Percentiles rank a stretch among this genome's conserved stretches.
Evolutionary conservation across 768 basidiomycete species (phyloP).

Genomic region (Boletus pseudopeckii): DNA sequence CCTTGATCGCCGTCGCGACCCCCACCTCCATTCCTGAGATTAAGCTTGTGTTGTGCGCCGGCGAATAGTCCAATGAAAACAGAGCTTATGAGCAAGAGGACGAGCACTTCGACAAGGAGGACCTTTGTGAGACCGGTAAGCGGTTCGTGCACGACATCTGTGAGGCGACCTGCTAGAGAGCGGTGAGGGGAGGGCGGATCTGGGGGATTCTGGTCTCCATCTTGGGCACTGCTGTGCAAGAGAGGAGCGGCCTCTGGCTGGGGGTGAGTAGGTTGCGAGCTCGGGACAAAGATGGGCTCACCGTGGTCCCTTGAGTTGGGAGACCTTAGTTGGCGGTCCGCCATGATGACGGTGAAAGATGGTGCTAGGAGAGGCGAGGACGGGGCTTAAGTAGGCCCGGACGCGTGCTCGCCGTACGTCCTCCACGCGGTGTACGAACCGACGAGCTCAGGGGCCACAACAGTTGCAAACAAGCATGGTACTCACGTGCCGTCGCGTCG

Average conservation of each 20-base stretch:
- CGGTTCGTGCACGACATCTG: slow-evolving; percentile 64
- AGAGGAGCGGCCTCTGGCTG: slow-evolving; percentile 62
- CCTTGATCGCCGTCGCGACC: slow-evolving; percentile 25
- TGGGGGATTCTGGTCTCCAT: slow-evolving; percentile 34
- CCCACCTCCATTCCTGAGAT: slow-evolving; percentile 40
- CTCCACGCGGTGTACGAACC: slow-evolving; percentile 24
- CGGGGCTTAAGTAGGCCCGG: slow-evolving; percentile 27
- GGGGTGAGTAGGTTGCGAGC: not conserved
- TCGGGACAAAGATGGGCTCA: slow-evolving; percentile 14
- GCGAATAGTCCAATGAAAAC: slow-evolving; percentile 94
- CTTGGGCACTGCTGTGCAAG: slow-evolving; percentile 47
- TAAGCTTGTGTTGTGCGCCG: slow-evolving; percentile 78
- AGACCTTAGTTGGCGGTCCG: slow-evolving; percentile 53
- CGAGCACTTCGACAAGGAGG: slow-evolving; percentile 68
- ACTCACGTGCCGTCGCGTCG: slow-evolving; percentile 14
- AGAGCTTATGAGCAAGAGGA: slow-evolving; percentile 77
- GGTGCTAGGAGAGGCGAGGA: slow-evolving; percentile 2
- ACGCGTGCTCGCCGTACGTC: slow-evolving; percentile 29
- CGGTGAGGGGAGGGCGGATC: slow-evolving; percentile 38
- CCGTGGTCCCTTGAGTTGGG: slow-evolving; percentile 62
- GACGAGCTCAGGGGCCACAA: slow-evolving; percentile 15
- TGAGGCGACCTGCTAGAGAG: slow-evolving; percentile 34
- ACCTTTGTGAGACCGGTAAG: slow-evolving; percentile 82
- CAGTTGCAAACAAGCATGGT: slow-evolving; percentile 12
- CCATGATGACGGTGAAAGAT: slow-evolving; percentile 41